These are phyloP conservation scores for Solanum gracilifrons DNA, from an alignment of 257 asterid genomes.

Conservation along the genomic window DNA sequence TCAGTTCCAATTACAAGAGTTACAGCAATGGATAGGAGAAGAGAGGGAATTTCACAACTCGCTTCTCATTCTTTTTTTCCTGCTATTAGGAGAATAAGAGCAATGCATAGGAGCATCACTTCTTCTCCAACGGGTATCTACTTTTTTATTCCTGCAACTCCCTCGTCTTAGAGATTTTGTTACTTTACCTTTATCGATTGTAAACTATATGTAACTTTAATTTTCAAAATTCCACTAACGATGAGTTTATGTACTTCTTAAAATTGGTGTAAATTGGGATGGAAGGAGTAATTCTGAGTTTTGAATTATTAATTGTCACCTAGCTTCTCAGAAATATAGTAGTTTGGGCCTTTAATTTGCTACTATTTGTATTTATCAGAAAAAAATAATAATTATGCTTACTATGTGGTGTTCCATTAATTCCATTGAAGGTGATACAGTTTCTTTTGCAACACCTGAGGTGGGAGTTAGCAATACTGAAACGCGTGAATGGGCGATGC, in stretches of 20 bases:
- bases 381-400: not conserved
- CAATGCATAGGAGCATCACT: not conserved
- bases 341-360: not conserved
- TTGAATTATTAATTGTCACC: not conserved
- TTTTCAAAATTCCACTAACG: not conserved
- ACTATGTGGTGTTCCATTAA: not conserved
- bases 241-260: not conserved
- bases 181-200: not conserved
- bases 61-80: not conserved
- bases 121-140: not conserved
- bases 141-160: not conserved
- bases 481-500: conserved; percentile 85
- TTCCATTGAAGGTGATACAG: conserved; percentile 34
- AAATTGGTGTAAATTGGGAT: not conserved
- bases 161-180: not conserved
- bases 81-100: not conserved
- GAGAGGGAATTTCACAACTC: not conserved
- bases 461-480: conserved; percentile 42
- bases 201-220: not conserved
- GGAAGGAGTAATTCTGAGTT: not conserved
- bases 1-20: not conserved
- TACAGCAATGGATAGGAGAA: not conserved
- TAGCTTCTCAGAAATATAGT: not conserved
- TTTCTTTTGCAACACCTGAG: conserved; percentile 55
- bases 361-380: not conserved